Evolutionary conservation across 2,329 filamentous ascomycete species (phyloP).

Genomic region (Stagonosporopsis vannaccii): DNA sequence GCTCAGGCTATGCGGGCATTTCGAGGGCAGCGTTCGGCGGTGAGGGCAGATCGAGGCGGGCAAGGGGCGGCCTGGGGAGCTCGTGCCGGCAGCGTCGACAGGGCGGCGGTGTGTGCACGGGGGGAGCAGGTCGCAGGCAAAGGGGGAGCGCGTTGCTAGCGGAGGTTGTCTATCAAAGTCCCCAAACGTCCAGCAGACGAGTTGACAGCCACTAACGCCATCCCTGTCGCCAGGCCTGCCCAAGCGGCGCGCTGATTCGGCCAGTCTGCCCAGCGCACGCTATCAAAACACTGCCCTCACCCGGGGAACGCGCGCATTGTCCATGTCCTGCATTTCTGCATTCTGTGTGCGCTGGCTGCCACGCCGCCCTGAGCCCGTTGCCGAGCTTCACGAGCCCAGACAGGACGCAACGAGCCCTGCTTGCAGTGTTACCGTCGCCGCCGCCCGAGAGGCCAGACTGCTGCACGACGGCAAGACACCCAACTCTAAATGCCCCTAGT

Average conservation of each 20-base stretch:
- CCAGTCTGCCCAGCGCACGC: background rate
- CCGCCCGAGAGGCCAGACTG: background rate
- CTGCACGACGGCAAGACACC: conserved; percentile 12
- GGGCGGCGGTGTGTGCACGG: background rate
- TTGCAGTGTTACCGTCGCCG: background rate
- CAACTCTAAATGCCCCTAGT: conserved; percentile 8
- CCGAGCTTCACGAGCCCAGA: background rate
- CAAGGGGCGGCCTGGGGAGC: conserved; percentile 27
- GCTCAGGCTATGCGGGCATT: conserved; percentile 38
- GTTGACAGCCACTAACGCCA: conserved; percentile 9
- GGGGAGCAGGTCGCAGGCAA: background rate
- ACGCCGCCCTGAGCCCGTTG: background rate
- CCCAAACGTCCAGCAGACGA: conserved; percentile 2
- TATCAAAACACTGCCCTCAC: conserved; percentile 28
- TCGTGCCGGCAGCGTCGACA: conserved; percentile 9
- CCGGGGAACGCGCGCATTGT: conserved; percentile 24
- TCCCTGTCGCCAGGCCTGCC: conserved; percentile 18
- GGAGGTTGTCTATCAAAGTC: conserved; percentile 13
- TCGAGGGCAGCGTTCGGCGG: conserved; percentile 20
- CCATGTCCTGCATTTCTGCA: conserved; percentile 15
- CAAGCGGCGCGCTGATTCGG: conserved; percentile 16
- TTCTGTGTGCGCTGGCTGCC: conserved; percentile 11
- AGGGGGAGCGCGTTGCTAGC: conserved; percentile 15
- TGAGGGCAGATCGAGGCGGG: conserved; percentile 7
- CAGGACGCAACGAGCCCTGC: background rate